Percentiles rank a stretch among this genome's conserved stretches.
These are phyloP conservation scores for Hypoxylon lienhwacheense DNA, from an alignment of 495 filamentous ascomycete genomes.

Conservation along the genomic window DNA sequence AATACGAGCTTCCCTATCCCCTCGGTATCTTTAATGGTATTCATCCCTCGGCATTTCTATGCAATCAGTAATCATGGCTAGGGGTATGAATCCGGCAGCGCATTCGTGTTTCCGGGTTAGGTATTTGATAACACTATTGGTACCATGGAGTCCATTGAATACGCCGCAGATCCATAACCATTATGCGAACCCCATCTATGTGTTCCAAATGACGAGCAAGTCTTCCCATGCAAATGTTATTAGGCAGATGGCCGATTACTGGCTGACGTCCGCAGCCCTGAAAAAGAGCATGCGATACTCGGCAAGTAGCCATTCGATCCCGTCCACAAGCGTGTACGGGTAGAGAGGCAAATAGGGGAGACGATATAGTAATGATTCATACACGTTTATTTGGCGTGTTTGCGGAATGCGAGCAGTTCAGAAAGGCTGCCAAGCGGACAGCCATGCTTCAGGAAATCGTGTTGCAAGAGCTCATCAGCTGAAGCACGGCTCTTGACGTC, in stretches of 20 bases:
- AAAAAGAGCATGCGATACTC: constrained; percentile 8
- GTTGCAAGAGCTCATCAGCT: constrained; percentile 79
- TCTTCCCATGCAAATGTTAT: constrained; percentile 27
- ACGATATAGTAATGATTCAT: constrained; percentile 31
- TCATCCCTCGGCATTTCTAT: constrained; percentile 24
- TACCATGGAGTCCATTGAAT: constrained; percentile 13
- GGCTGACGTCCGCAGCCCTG: constrained; percentile 6
- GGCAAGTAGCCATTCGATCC: constrained; percentile 10
- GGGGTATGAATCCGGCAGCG: constrained; percentile 23
- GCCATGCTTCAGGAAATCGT: constrained; percentile 76
- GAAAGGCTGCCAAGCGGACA: constrained; percentile 80
- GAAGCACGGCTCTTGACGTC: constrained; percentile 94
- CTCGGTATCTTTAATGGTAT: constrained; percentile 20
- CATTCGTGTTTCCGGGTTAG: constrained; percentile 13
- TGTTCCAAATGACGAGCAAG: constrained; percentile 22
- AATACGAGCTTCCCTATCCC: too few species aligned
- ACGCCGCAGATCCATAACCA: constrained; percentile 19
- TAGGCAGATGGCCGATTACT: constrained; percentile 14
- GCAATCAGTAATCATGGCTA: constrained; percentile 27
- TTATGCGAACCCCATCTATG: constrained; percentile 25
- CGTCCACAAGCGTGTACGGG: constrained; percentile 4
- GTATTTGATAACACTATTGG: constrained; percentile 8
- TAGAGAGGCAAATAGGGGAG: constrained; percentile 15
- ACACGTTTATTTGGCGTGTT: constrained; percentile 48
- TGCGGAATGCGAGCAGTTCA: constrained; percentile 80